Conservation (phyloP, 176 grass and related monocot genomes). For the Bonia amplexicaulis region DNA sequence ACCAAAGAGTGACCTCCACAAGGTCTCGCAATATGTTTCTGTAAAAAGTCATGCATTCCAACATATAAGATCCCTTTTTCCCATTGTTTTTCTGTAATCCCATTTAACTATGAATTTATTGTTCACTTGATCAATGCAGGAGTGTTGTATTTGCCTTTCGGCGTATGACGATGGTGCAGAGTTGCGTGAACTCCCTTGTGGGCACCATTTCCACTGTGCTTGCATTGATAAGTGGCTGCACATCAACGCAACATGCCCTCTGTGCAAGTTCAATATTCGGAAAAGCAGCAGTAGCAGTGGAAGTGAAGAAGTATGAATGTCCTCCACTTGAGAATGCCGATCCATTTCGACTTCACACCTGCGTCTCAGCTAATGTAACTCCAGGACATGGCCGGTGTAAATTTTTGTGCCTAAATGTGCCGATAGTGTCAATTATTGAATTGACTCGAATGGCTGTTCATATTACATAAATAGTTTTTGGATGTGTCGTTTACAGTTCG, state of each 20-base stretch:
- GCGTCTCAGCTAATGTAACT: conserved; percentile 29
- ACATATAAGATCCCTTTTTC: not conserved
- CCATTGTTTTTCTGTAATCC: not conserved
- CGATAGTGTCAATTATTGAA: conserved; percentile 21
- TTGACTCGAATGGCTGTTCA: conserved; percentile 26
- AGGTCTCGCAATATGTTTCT: too few relatives aligned
- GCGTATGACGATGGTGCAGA: conserved; percentile 72
- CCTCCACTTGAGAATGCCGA: not conserved
- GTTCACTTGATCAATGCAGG: conserved; percentile 33
- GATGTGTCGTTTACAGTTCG: conserved; percentile 16
- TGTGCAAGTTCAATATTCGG: conserved; percentile 80
- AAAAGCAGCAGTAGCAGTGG: conserved; percentile 58
- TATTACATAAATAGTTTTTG: conserved; percentile 29
- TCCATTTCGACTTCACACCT: not conserved
- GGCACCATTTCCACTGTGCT: conserved; percentile 70
- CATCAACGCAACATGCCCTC: conserved; percentile 75
- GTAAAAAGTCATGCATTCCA: not conserved
- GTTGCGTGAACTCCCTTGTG: conserved; percentile 70
- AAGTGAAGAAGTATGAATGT: conserved; percentile 60
- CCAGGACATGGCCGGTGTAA: conserved; percentile 30
- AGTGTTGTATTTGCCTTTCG: conserved; percentile 76
- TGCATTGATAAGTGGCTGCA: conserved; percentile 85
- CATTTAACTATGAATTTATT: not conserved
- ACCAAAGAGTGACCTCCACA: too few relatives aligned
- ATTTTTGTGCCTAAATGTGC: conserved; percentile 43